Evolutionary conservation across 2,329 filamentous ascomycete species (phyloP).

Genomic region (Xylaria sp.): DNA sequence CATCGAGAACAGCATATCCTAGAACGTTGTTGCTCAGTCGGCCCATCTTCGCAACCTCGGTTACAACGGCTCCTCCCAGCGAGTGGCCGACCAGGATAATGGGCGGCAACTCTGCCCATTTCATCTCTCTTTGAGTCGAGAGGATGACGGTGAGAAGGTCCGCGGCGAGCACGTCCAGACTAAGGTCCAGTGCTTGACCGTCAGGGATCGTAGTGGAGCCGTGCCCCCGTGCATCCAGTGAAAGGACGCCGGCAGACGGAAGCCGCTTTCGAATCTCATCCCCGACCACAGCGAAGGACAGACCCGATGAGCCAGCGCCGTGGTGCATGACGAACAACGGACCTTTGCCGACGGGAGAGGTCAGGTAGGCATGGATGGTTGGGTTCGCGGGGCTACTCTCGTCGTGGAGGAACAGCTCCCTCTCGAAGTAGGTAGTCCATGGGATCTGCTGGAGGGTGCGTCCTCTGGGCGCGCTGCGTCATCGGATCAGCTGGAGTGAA

Average conservation of each 20-base stretch:
- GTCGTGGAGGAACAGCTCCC: slow-evolving; percentile 75
- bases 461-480: slow-evolving; percentile 50
- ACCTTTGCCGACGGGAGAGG: slow-evolving; percentile 72
- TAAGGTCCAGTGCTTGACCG: slow-evolving; percentile 61
- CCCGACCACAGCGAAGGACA: slow-evolving; percentile 85
- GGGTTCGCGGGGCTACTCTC: slow-evolving; percentile 48
- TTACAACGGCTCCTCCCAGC: slow-evolving; percentile 88
- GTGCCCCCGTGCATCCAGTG: slow-evolving; percentile 84
- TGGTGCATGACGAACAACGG: slow-evolving; percentile 94
- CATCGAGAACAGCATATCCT: slow-evolving; percentile 88
- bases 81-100: slow-evolving; percentile 88
- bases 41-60: slow-evolving; percentile 73
- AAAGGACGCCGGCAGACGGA: slow-evolving; percentile 80
- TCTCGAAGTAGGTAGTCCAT: slow-evolving; percentile 90
- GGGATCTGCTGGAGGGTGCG: slow-evolving; percentile 67
- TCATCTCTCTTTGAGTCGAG: slow-evolving; percentile 68
- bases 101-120: slow-evolving; percentile 73
- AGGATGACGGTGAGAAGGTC: slow-evolving; percentile 74
- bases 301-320: slow-evolving; percentile 87
- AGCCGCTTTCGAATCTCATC: slow-evolving; percentile 76
- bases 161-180: slow-evolving; percentile 69
- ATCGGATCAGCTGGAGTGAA: slow-evolving; percentile 26
- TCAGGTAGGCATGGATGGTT: slow-evolving; percentile 84
- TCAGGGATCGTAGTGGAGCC: slow-evolving; percentile 65
- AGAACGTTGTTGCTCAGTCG: slow-evolving; percentile 69